Percentiles rank a stretch among this genome's conserved stretches.
These are phyloP conservation scores for Tuber microsphaerosporum DNA, from an alignment of 495 filamentous ascomycete species.

Conservation along the genomic window DNA sequence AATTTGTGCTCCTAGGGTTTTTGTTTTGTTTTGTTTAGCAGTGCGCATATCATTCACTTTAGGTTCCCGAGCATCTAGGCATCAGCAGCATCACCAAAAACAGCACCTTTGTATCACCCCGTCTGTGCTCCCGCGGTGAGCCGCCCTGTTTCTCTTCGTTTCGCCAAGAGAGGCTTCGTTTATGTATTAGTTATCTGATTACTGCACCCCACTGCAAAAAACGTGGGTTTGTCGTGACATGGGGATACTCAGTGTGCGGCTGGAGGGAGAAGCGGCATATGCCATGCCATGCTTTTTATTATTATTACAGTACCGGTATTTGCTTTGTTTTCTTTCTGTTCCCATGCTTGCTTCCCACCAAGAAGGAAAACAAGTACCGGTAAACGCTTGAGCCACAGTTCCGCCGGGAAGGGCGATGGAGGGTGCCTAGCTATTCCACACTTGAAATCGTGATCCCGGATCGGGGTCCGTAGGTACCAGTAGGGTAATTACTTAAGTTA, in stretches of 20 bases:
- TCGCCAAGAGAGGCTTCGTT: not conserved
- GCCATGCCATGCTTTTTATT: no score
- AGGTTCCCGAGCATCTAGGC: not conserved
- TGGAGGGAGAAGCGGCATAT: no score
- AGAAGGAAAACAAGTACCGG: no score
- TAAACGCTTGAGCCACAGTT: not conserved
- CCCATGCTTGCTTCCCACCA: no score
- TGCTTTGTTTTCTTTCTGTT: no score
- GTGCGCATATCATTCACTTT: not conserved
- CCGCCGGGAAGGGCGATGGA: not conserved
- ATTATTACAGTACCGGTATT: no score
- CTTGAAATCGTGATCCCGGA: not conserved
- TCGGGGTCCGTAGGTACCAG: not conserved
- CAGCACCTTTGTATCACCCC: not conserved
- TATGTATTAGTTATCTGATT: not conserved
- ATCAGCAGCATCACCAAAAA: not conserved
- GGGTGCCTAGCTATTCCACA: not conserved
- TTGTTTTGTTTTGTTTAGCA: not conserved
- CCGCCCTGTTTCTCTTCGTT: not conserved
- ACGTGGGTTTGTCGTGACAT: no score
- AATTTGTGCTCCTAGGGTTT: not conserved
- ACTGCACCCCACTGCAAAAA: not conserved
- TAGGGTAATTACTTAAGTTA: not conserved
- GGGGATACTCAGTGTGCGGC: no score
- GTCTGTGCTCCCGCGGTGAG: not conserved